A percentile compares a stretch with the other conserved stretches of the same genome.
Evolutionary conservation across 768 basidiomycete genomes (phyloP).

Genomic region (Russula ochroleuca): DNA sequence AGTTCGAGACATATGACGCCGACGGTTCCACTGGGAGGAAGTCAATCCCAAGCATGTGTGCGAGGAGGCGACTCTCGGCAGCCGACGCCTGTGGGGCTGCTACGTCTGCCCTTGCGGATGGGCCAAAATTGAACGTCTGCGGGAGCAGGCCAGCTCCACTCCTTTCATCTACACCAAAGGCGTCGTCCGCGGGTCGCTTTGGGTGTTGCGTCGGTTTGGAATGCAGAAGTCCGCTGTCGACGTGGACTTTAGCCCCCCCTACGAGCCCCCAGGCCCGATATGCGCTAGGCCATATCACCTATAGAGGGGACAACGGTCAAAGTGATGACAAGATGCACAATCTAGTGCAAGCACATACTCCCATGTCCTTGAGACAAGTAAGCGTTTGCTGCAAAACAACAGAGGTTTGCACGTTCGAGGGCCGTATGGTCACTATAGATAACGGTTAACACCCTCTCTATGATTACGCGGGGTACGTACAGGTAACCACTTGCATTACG

Average conservation of each 20-base stretch:
- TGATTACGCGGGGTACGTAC: conserved; percentile 40
- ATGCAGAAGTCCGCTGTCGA: conserved; percentile 22
- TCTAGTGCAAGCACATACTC: conserved; percentile 45
- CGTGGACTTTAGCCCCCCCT: conserved; percentile 26
- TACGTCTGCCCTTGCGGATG: not conserved
- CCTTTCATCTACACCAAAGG: conserved; percentile 17
- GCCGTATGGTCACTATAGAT: conserved; percentile 59
- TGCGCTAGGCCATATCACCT: conserved; percentile 42
- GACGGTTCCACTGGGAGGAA: conserved; percentile 19
- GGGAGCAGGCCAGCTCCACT: not conserved
- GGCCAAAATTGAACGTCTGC: not conserved
- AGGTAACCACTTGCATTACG: conserved; percentile 74
- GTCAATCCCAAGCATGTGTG: conserved; percentile 28
- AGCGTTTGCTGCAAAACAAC: conserved; percentile 63
- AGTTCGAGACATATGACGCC: conserved; percentile 18
- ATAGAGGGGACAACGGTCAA: conserved; percentile 53
- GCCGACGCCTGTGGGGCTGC: conserved; percentile 2
- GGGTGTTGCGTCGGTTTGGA: conserved; percentile 8
- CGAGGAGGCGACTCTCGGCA: conserved; percentile 23
- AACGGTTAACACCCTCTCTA: conserved; percentile 12
- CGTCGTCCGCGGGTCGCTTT: conserved; percentile 26
- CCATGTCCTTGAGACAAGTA: conserved; percentile 60
- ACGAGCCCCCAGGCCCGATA: conserved; percentile 27
- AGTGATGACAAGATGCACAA: conserved; percentile 46
- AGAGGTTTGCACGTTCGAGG: conserved; percentile 64